phyloP scores from a whole-genome alignment of 1,284 basidiomycete species.

The Ceratobasidium sp. region DNA sequence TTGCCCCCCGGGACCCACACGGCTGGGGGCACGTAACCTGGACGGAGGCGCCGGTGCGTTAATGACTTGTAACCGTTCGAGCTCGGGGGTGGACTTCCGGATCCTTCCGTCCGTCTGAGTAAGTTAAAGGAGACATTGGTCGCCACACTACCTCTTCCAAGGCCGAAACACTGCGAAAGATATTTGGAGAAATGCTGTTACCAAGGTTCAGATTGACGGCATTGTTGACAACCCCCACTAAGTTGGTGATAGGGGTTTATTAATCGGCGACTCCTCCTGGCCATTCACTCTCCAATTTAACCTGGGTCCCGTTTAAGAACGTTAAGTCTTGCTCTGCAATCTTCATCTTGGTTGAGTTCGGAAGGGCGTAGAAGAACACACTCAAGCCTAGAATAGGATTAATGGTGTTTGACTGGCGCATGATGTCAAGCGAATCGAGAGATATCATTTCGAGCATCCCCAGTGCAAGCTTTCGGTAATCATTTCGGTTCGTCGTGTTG shows the following conservation, averaged over 20 bases:
- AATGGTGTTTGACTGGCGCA: background rate
- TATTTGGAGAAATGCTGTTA: background rate
- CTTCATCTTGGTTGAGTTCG: too few species aligned
- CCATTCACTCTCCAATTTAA: background rate
- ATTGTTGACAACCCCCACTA: background rate
- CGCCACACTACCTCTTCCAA: background rate
- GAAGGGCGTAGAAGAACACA: background rate
- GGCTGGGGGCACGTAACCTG: too few species aligned
- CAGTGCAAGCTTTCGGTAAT: conserved; percentile 8
- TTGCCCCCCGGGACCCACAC: too few species aligned
- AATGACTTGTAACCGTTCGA: too few species aligned
- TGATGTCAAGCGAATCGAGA: conserved; percentile 6
- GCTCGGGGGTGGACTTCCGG: too few species aligned
- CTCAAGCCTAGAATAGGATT: background rate
- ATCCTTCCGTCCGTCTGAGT: too few species aligned
- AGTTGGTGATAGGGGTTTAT: background rate
- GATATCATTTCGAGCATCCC: conserved; percentile 21
- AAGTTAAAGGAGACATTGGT: too few species aligned
- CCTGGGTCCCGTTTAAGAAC: conserved; percentile 1
- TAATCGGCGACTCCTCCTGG: background rate
- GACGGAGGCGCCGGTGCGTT: too few species aligned
- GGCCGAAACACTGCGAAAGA: conserved; percentile 3
- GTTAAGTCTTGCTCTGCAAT: background rate
- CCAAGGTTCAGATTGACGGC: conserved; percentile 27
- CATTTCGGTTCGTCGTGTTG: background rate